Conservation (phyloP, 2,329 filamentous ascomycete species). For the Aspergillus oerlinghausenensis region DNA sequence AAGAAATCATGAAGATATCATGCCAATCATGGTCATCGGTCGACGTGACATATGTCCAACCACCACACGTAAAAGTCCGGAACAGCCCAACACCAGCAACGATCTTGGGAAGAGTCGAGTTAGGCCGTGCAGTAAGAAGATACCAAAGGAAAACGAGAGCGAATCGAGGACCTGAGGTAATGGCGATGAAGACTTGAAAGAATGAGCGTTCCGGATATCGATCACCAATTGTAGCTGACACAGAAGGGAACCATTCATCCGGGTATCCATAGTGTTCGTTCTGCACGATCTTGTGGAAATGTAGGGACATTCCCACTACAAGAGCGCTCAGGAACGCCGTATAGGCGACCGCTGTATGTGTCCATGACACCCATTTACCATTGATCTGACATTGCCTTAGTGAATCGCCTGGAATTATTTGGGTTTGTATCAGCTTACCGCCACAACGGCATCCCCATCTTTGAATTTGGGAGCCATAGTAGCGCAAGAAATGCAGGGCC, state of each 20-base stretch:
- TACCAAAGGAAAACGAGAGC: slow-evolving; percentile 90
- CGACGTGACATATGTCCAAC: slow-evolving; percentile 97
- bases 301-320: slow-evolving; percentile 71
- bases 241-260: slow-evolving; percentile 93
- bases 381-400: slow-evolving; percentile 54
- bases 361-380: slow-evolving; percentile 85
- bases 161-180: slow-evolving; percentile 91
- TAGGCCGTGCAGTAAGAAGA: slow-evolving; percentile 72
- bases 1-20: slow-evolving; percentile 99
- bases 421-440: slow-evolving; percentile 42
- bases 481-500: slow-evolving; percentile 21
- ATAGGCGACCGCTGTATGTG: slow-evolving; percentile 81
- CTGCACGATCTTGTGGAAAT: slow-evolving; percentile 95
- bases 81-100: slow-evolving; percentile 76
- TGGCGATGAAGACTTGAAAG: slow-evolving; percentile 95
- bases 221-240: slow-evolving; percentile 95
- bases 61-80: slow-evolving; percentile 87
- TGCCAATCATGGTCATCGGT: slow-evolving; percentile 99
- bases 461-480: slow-evolving; percentile 59
- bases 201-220: slow-evolving; percentile 94
- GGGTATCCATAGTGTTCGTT: slow-evolving; percentile 96
- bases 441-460: slow-evolving; percentile 59
- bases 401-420: slow-evolving; percentile 18
- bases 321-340: slow-evolving; percentile 80
- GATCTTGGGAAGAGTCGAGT: slow-evolving; percentile 72